phyloP scores from a whole-genome alignment of 495 filamentous ascomycete genomes.

The Penicillium maclennaniae region DNA sequence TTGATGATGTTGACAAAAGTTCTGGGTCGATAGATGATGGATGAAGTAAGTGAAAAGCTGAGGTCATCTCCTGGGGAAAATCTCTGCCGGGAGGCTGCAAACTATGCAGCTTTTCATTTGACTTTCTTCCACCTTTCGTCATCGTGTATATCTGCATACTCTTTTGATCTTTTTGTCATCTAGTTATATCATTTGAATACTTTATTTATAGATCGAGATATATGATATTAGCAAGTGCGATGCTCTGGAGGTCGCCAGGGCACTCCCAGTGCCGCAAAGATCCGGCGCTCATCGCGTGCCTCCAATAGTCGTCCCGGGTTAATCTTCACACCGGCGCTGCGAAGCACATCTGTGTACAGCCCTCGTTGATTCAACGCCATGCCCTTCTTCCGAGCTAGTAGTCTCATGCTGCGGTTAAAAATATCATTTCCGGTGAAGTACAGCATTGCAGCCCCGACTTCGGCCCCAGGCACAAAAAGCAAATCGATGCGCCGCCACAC shows the following conservation, averaged over 20 bases:
- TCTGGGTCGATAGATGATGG: neutral
- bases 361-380: conserved; percentile 87
- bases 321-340: conserved; percentile 58
- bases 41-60: neutral
- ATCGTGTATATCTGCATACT: neutral
- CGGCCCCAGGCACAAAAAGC: conserved; percentile 73
- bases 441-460: conserved; percentile 84
- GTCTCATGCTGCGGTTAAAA: conserved; percentile 85
- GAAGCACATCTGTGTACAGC: conserved; percentile 69
- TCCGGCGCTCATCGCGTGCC: conserved; percentile 71
- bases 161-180: neutral
- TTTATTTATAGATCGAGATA: too few species aligned
- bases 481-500: conserved; percentile 85
- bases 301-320: conserved; percentile 74
- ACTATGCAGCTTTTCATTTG: conserved; percentile 8
- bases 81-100: neutral
- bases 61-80: conserved; percentile 3
- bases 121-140: neutral
- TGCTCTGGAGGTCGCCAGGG: conserved; percentile 83
- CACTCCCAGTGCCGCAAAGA: conserved; percentile 83
- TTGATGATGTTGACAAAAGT: neutral
- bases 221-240: conserved; percentile 55
- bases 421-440: conserved; percentile 98
- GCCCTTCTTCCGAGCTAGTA: conserved; percentile 77
- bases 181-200: neutral